phyloP scores from a whole-genome alignment of 192 early-diverging fungal species.

The Linnemannia schmuckeri region DNA sequence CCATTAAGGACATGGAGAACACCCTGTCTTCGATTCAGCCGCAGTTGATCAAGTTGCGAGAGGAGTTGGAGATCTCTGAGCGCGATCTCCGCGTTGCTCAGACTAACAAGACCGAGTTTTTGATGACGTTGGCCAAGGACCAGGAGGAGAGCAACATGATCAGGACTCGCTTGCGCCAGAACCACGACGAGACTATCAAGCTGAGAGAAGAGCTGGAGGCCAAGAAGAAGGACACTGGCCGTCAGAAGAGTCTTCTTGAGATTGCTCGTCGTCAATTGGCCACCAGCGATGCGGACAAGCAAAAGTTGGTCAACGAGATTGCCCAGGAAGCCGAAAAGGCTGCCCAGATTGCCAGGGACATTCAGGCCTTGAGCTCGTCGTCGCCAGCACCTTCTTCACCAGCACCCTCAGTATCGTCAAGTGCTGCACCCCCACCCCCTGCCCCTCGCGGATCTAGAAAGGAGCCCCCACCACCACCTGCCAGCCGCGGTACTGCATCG shows the following conservation, averaged over 20 bases:
- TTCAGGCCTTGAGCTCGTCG: constrained; percentile 12
- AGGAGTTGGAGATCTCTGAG: constrained; percentile 67
- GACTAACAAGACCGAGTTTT: constrained; percentile 63
- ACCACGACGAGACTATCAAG: constrained; percentile 67
- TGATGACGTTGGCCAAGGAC: constrained; percentile 58
- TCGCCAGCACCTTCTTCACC: constrained; percentile 10
- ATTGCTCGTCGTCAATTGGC: constrained; percentile 74
- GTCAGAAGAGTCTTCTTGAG: constrained; percentile 72
- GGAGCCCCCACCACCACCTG: constrained; percentile 54
- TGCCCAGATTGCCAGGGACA: constrained; percentile 28
- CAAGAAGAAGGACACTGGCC: constrained; percentile 67
- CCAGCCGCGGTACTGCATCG: constrained; percentile 40
- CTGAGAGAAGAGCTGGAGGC: constrained; percentile 68
- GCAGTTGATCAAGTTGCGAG: constrained; percentile 56
- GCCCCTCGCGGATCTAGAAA: constrained; percentile 52
- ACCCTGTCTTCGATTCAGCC: constrained; percentile 63
- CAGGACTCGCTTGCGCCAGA: constrained; percentile 59
- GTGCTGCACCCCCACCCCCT: constrained; percentile 31
- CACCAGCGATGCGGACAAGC: constrained; percentile 72
- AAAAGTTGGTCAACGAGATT: constrained; percentile 68
- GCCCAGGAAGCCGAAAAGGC: constrained; percentile 53
- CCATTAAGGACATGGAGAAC: constrained; percentile 67
- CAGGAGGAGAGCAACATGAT: constrained; percentile 64
- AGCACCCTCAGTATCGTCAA: neutral
- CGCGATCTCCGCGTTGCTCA: constrained; percentile 58